Evolutionary conservation across 257 asterid genomes (phyloP).

Genomic region (Mentha longifolia): DNA sequence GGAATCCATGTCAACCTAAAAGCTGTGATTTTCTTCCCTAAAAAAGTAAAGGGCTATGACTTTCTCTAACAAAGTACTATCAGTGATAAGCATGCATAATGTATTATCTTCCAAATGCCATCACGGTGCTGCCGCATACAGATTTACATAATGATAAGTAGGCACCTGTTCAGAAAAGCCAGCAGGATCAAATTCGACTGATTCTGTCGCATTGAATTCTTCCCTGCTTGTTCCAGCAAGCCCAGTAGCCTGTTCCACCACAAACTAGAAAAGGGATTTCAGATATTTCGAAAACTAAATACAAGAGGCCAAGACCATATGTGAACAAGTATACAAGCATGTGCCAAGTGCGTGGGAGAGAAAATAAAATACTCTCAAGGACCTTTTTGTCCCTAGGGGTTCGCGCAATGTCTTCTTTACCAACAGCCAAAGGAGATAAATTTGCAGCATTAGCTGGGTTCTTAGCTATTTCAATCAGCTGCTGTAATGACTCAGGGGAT

Average conservation of each 20-base stretch:
- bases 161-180: constrained; percentile 81
- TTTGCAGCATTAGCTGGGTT: constrained; percentile 63
- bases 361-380: neutral
- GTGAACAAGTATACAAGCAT: neutral
- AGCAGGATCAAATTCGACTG: constrained; percentile 74
- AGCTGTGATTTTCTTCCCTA: neutral
- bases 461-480: constrained; percentile 92
- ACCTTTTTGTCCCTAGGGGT: constrained; percentile 85
- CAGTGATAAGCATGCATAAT: neutral
- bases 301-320: neutral
- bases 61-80: neutral
- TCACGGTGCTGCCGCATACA: neutral
- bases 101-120: neutral
- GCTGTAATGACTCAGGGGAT: constrained; percentile 90
- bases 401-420: constrained; percentile 65
- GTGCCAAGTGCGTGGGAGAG: neutral
- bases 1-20: neutral
- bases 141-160: neutral
- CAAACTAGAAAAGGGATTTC: constrained; percentile 14
- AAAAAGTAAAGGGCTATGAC: neutral
- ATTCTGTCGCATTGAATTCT: constrained; percentile 52
- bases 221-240: constrained; percentile 62
- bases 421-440: constrained; percentile 55
- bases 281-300: constrained; percentile 19
- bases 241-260: constrained; percentile 55